Evolutionary conservation across 169 alveolate genomes (phyloP).

Genomic region (Plasmodium knowlesi): DNA sequence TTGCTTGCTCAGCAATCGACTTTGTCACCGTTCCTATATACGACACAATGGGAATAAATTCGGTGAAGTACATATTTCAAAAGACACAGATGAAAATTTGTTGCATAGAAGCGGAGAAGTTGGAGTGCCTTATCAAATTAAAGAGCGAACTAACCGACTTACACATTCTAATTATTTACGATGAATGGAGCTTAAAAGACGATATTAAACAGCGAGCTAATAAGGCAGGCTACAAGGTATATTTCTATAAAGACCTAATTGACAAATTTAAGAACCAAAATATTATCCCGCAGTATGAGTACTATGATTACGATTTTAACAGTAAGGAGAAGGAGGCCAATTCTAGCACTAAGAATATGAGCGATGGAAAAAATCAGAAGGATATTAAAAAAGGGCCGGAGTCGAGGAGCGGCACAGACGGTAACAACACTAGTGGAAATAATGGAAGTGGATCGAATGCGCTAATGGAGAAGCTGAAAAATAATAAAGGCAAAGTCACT

Average conservation of each 20-base stretch:
- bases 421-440: background rate
- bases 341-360: too few species aligned
- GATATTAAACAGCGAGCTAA: conserved; percentile 29
- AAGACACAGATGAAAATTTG: conserved; percentile 75
- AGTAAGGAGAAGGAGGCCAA: background rate
- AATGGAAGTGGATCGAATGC: background rate
- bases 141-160: conserved; percentile 49
- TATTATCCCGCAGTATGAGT: conserved; percentile 22
- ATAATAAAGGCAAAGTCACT: background rate
- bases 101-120: conserved; percentile 82
- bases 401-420: background rate
- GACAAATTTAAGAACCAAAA: conserved; percentile 58
- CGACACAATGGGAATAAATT: conserved; percentile 82
- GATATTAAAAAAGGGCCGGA: background rate
- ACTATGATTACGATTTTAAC: background rate
- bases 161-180: conserved; percentile 76
- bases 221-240: conserved; percentile 50
- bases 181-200: conserved; percentile 65
- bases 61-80: conserved; percentile 62
- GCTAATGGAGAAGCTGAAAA: conserved; percentile 7
- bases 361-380: too few species aligned
- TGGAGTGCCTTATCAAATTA: conserved; percentile 59
- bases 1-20: conserved; percentile 82
- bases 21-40: conserved; percentile 83
- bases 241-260: conserved; percentile 61